phyloP scores from a whole-genome alignment of 768 basidiomycete species.

The Psilocybe cyanescens region DNA sequence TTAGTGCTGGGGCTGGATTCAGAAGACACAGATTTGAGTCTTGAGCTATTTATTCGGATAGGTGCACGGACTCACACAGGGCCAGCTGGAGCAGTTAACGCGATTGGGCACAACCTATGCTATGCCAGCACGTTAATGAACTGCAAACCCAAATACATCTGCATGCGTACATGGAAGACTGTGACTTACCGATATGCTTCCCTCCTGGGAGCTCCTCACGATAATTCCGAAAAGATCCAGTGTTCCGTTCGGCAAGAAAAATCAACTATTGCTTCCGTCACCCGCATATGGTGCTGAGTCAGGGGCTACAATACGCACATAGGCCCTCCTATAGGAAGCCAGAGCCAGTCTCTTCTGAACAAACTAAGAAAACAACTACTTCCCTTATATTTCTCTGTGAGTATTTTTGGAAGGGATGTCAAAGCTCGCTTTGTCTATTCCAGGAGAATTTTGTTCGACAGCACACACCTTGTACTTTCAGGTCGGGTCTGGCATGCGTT shows the following conservation, averaged over 20 bases:
- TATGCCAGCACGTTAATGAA: conserved; percentile 9
- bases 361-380: no score
- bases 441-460: no score
- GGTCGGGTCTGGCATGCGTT: no score
- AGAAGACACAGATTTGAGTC: not conserved
- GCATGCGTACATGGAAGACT: conserved; percentile 10
- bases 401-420: no score
- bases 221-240: not conserved
- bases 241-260: not conserved
- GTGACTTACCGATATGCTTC: not conserved
- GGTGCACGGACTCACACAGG: not conserved
- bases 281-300: not conserved
- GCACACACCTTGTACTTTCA: no score
- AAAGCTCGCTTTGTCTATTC: no score
- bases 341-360: no score
- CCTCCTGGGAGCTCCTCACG: not conserved
- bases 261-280: not conserved
- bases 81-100: conserved; percentile 3
- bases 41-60: conserved; percentile 8
- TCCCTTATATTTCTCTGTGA: no score
- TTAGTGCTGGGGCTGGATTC: not conserved
- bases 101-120: conserved; percentile 14
- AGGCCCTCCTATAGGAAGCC: no score
- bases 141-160: conserved; percentile 1
- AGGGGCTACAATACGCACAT: not conserved